Evolutionary conservation across 2,329 filamentous ascomycete species (phyloP).

Genomic region (Acephala macrosclerotiorum): DNA sequence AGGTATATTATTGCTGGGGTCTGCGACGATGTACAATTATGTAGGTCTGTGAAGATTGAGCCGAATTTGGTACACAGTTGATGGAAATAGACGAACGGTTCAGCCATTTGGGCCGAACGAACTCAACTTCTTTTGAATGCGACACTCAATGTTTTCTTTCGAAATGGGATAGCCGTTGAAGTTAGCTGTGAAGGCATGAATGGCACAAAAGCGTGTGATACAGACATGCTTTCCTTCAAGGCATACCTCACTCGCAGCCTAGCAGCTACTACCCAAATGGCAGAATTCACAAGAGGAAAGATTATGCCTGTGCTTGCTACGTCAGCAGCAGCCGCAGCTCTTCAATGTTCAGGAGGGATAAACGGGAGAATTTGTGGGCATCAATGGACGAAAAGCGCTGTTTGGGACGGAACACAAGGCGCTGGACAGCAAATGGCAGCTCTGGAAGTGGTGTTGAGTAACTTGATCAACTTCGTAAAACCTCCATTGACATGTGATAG

Average conservation of each 20-base stretch:
- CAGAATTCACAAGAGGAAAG: conserved; percentile 58
- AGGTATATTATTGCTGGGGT: conserved; percentile 69
- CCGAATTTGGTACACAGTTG: conserved; percentile 10
- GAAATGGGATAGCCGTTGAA: conserved; percentile 57
- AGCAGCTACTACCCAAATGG: conserved; percentile 62
- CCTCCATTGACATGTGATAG: conserved; percentile 54
- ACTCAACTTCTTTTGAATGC: conserved; percentile 44
- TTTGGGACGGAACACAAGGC: conserved; percentile 59
- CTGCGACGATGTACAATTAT: conserved; percentile 54
- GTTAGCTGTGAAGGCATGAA: conserved; percentile 62
- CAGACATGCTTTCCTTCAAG: conserved; percentile 71
- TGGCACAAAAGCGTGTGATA: conserved; percentile 56
- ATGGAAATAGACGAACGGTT: conserved; percentile 49
- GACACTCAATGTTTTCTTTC: conserved; percentile 43
- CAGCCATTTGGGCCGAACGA: conserved; percentile 45
- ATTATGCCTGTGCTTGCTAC: conserved; percentile 59
- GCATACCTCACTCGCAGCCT: conserved; percentile 68
- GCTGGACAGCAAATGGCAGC: conserved; percentile 63
- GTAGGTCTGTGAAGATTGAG: conserved; percentile 42
- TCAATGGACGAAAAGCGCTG: conserved; percentile 56
- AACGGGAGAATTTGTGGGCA: conserved; percentile 68
- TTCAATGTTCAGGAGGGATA: conserved; percentile 61
- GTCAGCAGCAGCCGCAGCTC: conserved; percentile 66
- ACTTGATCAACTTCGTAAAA: conserved; percentile 42
- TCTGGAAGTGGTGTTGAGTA: conserved; percentile 54